These are phyloP conservation scores for Mortierella sp. DNA, from an alignment of 371 early-diverging fungal species.

Conservation along the genomic window DNA sequence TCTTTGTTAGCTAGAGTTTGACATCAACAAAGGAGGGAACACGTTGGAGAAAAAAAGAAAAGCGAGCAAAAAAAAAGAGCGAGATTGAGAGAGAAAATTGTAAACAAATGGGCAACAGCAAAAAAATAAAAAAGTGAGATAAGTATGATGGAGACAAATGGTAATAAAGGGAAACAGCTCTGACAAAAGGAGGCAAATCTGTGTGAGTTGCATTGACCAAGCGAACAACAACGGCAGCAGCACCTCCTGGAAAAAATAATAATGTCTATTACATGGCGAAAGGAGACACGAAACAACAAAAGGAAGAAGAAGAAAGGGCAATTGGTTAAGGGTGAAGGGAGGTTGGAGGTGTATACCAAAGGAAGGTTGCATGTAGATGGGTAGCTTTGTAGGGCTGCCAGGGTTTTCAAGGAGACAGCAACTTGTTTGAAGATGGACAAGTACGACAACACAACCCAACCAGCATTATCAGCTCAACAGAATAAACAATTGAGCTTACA, in stretches of 20 bases:
- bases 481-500: not conserved
- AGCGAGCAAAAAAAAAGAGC: not conserved
- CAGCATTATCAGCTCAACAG: too few species aligned
- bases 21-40: conserved; percentile 11
- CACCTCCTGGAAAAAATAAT: conserved; percentile 6
- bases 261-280: not conserved
- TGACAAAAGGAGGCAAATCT: conserved; percentile 1
- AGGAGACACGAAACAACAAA: conserved; percentile 13
- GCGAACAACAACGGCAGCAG: not conserved
- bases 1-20: not conserved
- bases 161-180: conserved; percentile 11
- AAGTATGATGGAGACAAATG: not conserved
- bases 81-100: not conserved
- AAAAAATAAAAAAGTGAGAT: too few species aligned
- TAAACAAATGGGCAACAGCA: too few species aligned
- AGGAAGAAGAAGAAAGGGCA: not conserved
- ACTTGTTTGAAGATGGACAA: not conserved
- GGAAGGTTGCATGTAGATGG: not conserved
- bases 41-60: not conserved
- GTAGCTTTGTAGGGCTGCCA: not conserved
- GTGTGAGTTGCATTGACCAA: not conserved
- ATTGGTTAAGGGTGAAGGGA: not conserved
- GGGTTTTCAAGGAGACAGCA: not conserved
- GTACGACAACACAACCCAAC: too few species aligned
- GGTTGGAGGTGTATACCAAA: not conserved